phyloP scores from a whole-genome alignment of 140 eudicot species.

The Oenanthe javanica region DNA sequence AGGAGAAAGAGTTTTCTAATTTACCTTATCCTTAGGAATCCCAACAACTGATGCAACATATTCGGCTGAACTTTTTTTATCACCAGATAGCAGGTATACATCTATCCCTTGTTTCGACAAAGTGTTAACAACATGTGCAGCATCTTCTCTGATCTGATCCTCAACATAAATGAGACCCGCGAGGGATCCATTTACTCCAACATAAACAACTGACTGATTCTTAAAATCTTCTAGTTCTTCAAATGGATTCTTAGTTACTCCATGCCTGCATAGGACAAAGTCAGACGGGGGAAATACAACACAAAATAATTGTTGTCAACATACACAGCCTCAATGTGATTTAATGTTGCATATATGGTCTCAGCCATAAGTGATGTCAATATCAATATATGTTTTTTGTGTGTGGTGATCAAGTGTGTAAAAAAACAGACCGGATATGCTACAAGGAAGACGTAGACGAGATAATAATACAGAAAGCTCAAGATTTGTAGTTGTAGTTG shows the following conservation, averaged over 20 bases:
- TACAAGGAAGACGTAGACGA: background rate
- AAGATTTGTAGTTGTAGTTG: background rate
- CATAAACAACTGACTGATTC: conserved; percentile 90
- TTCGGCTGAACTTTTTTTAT: conserved; percentile 81
- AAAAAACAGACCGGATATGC: background rate
- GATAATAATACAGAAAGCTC: background rate
- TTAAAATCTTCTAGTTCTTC: conserved; percentile 64
- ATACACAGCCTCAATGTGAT: background rate
- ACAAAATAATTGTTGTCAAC: background rate
- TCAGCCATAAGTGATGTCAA: background rate
- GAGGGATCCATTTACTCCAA: conserved; percentile 71
- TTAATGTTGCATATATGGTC: background rate
- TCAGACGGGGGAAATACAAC: background rate
- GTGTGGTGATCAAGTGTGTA: background rate
- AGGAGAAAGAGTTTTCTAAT: background rate
- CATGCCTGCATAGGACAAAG: conserved; percentile 48
- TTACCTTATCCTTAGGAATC: conserved; percentile 69
- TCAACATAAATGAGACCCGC: conserved; percentile 90
- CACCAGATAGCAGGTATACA: conserved; percentile 89
- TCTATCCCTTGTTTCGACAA: conserved; percentile 58
- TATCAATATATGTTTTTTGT: background rate
- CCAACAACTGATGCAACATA: conserved; percentile 95
- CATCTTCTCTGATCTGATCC: conserved; percentile 99
- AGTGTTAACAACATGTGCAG: conserved; percentile 64
- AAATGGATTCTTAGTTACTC: conserved; percentile 60